These are phyloP conservation scores for Pseudocercospora eumusae DNA, from an alignment of 2,329 filamentous ascomycete species.

Conservation along the genomic window DNA sequence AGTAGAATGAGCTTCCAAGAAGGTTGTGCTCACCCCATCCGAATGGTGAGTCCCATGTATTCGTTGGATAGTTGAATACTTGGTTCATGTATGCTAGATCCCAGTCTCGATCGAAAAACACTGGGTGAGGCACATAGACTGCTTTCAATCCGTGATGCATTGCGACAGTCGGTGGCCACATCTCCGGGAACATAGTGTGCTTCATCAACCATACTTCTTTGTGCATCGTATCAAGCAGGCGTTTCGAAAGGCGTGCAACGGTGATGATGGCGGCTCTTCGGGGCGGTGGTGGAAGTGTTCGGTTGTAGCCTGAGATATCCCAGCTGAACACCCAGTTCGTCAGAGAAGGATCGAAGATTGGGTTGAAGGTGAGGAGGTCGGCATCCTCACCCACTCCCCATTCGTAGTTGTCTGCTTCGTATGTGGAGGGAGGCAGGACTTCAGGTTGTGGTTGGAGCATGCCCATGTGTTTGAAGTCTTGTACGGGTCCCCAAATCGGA, in stretches of 20 bases:
- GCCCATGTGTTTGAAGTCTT: slow-evolving; percentile 48
- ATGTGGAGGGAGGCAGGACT: slow-evolving; percentile 61
- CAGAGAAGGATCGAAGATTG: slow-evolving; percentile 73
- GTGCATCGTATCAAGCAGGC: slow-evolving; percentile 74
- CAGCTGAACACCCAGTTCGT: slow-evolving; percentile 73
- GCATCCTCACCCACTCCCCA: slow-evolving; percentile 78
- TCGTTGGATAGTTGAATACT: slow-evolving; percentile 52
- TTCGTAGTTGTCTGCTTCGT: slow-evolving; percentile 65
- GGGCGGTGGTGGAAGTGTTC: slow-evolving; percentile 59
- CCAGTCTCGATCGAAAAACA: slow-evolving; percentile 78
- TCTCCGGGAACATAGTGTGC: slow-evolving; percentile 73
- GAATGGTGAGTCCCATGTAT: slow-evolving; percentile 50
- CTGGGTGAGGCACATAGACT: slow-evolving; percentile 74
- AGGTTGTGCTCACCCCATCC: slow-evolving; percentile 56
- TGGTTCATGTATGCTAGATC: slow-evolving; percentile 49
- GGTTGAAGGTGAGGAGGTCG: slow-evolving; percentile 71
- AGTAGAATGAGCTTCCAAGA: slow-evolving; percentile 54
- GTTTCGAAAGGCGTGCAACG: slow-evolving; percentile 70
- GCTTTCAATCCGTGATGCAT: slow-evolving; percentile 78
- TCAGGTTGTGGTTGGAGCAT: slow-evolving; percentile 63
- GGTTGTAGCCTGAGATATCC: slow-evolving; percentile 68
- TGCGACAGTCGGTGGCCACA: slow-evolving; percentile 72
- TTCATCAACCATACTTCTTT: slow-evolving; percentile 71
- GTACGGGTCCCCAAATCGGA: slow-evolving; percentile 67
- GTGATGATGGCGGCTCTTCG: slow-evolving; percentile 77